phyloP scores from a whole-genome alignment of 768 basidiomycete species.

The Suillus bovinus region DNA sequence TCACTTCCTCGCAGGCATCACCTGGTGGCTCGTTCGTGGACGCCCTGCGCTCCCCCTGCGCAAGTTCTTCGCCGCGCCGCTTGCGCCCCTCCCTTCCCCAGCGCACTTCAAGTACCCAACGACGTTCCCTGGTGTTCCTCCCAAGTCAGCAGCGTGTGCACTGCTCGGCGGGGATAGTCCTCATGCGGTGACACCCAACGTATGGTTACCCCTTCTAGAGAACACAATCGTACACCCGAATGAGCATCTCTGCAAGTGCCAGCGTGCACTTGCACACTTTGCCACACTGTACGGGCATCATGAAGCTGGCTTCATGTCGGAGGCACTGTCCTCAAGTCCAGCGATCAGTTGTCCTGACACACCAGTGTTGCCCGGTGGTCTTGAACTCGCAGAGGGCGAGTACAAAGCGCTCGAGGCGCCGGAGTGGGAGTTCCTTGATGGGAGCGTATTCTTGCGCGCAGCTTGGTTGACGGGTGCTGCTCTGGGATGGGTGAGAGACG shows the following conservation, averaged over 20 bases:
- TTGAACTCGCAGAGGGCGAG: conserved; percentile 11
- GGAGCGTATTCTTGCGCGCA: conserved; percentile 59
- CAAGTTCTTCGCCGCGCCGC: conserved; percentile 45
- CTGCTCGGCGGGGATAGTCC: conserved; percentile 36
- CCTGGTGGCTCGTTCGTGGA: conserved; percentile 59
- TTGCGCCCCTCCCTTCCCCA: conserved; percentile 20
- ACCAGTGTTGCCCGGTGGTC: not conserved
- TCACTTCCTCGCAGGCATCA: conserved; percentile 53
- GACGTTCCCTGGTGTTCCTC: conserved; percentile 22
- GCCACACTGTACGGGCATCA: conserved; percentile 45
- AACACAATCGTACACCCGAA: conserved; percentile 56
- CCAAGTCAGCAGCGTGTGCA: conserved; percentile 22
- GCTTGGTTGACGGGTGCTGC: conserved; percentile 53
- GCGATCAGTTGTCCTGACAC: not conserved
- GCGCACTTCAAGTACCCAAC: conserved; percentile 24
- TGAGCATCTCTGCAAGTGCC: conserved; percentile 53
- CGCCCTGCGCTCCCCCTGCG: conserved; percentile 49
- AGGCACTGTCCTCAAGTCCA: conserved; percentile 12
- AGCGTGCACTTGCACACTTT: conserved; percentile 51
- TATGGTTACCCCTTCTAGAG: conserved; percentile 60
- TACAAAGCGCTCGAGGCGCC: conserved; percentile 39
- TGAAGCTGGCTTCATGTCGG: conserved; percentile 33
- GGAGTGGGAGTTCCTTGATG: conserved; percentile 52
- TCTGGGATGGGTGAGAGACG: conserved; percentile 42
- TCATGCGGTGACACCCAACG: conserved; percentile 45